These are phyloP conservation scores for Blastobotrys raffinosifermentans DNA, from an alignment of 1,139 yeast genomes.

Conservation along the genomic window DNA sequence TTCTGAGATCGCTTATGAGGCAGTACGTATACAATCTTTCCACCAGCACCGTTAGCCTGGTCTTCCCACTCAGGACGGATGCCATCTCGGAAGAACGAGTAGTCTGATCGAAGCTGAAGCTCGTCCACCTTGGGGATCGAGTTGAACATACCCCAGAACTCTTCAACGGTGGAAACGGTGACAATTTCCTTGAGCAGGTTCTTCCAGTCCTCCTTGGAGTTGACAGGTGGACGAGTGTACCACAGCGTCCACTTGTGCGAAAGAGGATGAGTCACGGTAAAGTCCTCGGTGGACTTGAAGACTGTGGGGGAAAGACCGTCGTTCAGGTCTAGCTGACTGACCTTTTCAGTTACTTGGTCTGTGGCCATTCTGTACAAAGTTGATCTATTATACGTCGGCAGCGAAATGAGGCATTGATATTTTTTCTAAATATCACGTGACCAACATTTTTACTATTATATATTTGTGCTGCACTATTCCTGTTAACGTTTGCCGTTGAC, in stretches of 20 bases:
- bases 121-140: constrained; percentile 90
- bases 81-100: constrained; percentile 91
- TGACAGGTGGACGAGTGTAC: constrained; percentile 83
- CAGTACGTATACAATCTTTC: constrained; percentile 42
- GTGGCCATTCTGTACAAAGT: no score
- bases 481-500: no score
- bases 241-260: constrained; percentile 94
- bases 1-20: constrained; percentile 28
- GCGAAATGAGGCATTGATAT: no score
- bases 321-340: constrained; percentile 21
- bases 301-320: constrained; percentile 40
- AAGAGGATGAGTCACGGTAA: constrained; percentile 83
- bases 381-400: no score
- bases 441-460: no score
- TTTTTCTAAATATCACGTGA: no score
- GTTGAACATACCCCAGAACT: constrained; percentile 97
- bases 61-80: constrained; percentile 99
- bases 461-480: no score
- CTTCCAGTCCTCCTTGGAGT: constrained; percentile 80
- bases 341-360: constrained; percentile 22
- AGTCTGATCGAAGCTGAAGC: constrained; percentile 87
- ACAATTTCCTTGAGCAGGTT: constrained; percentile 91
- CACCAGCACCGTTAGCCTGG: constrained; percentile 78
- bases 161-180: constrained; percentile 88
- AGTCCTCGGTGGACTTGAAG: constrained; percentile 61